A percentile compares a stretch with the other conserved stretches of the same genome.
phyloP scores from a whole-genome alignment of 2,329 filamentous ascomycete species.

The Akanthomyces muscarius region DNA sequence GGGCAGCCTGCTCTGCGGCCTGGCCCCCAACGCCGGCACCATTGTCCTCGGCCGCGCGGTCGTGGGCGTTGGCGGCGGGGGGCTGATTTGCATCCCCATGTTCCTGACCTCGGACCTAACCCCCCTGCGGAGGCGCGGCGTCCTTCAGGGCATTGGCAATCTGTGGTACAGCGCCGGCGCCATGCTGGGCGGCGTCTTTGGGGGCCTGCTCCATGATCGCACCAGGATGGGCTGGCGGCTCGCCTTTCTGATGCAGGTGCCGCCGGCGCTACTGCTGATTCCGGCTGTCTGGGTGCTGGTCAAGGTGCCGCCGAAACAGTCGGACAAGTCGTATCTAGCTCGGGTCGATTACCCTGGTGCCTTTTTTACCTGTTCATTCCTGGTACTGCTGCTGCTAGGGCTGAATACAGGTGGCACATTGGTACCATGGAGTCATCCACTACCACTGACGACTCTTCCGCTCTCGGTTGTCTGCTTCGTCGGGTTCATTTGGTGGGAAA shows the following conservation, averaged over 20 bases:
- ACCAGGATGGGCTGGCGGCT: neutral
- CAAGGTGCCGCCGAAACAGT: conserved; percentile 68
- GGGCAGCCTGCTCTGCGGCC: conserved; percentile 63
- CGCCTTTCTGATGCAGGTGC: neutral
- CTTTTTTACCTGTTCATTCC: conserved; percentile 58
- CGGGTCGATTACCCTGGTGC: conserved; percentile 79
- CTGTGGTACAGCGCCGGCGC: neutral
- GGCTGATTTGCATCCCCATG: conserved; percentile 27
- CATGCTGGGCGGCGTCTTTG: neutral
- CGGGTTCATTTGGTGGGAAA: conserved; percentile 70
- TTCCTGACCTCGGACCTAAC: neutral
- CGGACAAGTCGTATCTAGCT: conserved; percentile 62
- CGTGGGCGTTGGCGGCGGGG: conserved; percentile 59
- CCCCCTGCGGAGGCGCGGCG: neutral
- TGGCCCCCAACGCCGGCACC: no score
- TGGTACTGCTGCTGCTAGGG: conserved; percentile 70
- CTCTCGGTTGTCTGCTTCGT: conserved; percentile 59
- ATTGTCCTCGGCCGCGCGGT: conserved; percentile 55
- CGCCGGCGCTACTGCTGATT: neutral
- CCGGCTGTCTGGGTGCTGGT: conserved; percentile 57
- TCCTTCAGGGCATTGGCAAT: neutral
- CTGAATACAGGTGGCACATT: conserved; percentile 80
- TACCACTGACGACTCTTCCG: conserved; percentile 67
- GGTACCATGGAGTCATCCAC: conserved; percentile 76
- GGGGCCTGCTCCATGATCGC: neutral